Evolutionary conservation across 169 alveolate species (phyloP), one percentile per base, ranked within the genome.

Genomic region (Amoebophrya sp.): DNA sequence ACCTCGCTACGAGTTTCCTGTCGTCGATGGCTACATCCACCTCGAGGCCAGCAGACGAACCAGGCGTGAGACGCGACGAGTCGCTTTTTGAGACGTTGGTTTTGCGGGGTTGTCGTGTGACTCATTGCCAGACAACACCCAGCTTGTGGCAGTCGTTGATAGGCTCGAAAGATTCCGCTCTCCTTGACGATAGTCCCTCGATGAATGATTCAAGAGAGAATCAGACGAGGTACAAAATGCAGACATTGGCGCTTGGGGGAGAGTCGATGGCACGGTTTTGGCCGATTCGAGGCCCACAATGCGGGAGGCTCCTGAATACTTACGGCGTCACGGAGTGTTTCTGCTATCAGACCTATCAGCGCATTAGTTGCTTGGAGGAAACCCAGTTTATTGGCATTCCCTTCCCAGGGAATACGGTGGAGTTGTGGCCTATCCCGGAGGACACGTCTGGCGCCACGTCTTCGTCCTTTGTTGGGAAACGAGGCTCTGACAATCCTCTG

Each of bases 191-290:
- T 47, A 47, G 6, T 47, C 29, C 6, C 65, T 12, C 65, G 29
- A 47, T 18, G 6, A 12, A 18, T 47, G 65, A 47, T 12, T 18
- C 6, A 47, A 18, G 18, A 6, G 65, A 47, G 29, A 6, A 47
- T 12, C 6, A 18, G 18, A 47, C 65, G 29, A 18, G 29, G 36
- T 26, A 65, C 83, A 29, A 26, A 36, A 29, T 65, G 3, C 83
- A 26, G 38, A 65, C 83, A 6, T 36, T 65, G 83, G 83, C 83
- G n/a, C 83, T 65, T 29, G 83, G 83, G 33, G 83, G 83, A 29
- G 83, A 65, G 83, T 65, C 83, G 83, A 65, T 65, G 83, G 83
- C 83, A 36, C 83, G 83, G 83, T 65, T 65, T 18, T 65, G 83
- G 83, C 83, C 83, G 83, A 65, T 65, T 0, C 2, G n/a, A 1